A percentile compares a stretch with the other conserved stretches of the same genome.
Conservation (phyloP, 78 protist genomes). For the Mastigamoeba balamuthi region DNA sequence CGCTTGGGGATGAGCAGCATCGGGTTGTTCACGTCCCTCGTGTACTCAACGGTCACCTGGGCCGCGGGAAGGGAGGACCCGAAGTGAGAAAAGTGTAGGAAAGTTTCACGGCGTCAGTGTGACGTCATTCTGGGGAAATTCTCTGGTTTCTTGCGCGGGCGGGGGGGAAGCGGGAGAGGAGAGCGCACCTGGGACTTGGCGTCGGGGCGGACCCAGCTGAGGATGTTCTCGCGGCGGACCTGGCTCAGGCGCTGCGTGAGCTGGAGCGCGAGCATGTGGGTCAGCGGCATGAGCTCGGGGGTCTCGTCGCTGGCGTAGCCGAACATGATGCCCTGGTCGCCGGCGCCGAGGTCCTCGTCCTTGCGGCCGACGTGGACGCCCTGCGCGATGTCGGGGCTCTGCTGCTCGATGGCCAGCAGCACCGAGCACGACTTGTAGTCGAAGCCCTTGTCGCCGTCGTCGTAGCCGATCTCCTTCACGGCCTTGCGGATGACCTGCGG, state of each 20-base stretch:
- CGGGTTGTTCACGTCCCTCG: constrained; percentile 54
- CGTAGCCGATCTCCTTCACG: constrained; percentile 93
- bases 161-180: background rate
- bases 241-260: constrained; percentile 82
- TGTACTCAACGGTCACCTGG: constrained; percentile 95
- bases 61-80: background rate
- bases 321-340: constrained; percentile 99
- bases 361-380: constrained; percentile 84
- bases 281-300: constrained; percentile 88
- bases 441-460: constrained; percentile 76
- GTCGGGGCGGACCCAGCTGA: constrained; percentile 96
- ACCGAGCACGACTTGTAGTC: constrained; percentile 96
- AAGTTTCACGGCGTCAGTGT: too few relatives aligned
- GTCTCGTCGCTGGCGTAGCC: constrained; percentile 99
- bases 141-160: too few relatives aligned
- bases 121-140: too few relatives aligned
- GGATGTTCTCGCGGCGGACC: constrained; percentile 78
- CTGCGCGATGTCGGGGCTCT: constrained; percentile 98
- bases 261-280: constrained; percentile 82
- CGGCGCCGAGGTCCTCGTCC: constrained; percentile 95
- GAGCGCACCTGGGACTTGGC: constrained; percentile 98
- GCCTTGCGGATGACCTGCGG: constrained; percentile 91
- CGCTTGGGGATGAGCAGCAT: constrained; percentile 66
- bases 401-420: constrained; percentile 92
- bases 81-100: background rate